Conservation (phyloP, 208 protist genomes). For the Novymonas esmeraldas region DNA sequence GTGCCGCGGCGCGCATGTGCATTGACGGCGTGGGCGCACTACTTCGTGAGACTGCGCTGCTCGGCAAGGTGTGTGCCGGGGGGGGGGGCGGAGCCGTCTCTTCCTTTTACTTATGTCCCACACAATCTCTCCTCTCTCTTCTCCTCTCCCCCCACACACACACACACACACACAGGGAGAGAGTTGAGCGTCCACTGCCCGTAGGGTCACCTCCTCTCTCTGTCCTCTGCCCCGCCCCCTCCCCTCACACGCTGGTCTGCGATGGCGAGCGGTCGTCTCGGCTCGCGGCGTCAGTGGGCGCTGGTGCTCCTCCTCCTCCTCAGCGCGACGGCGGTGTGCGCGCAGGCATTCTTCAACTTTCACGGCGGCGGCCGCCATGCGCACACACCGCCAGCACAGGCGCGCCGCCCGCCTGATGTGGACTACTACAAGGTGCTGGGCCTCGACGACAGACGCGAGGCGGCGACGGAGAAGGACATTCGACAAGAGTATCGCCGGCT, state of each 20-base stretch:
- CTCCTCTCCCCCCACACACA: background rate
- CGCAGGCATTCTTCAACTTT: conserved; percentile 19
- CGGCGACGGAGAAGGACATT: conserved; percentile 82
- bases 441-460: conserved; percentile 53
- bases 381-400: conserved; percentile 1
- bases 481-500: conserved; percentile 75
- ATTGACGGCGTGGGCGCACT: too few species aligned
- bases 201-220: background rate
- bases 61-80: background rate
- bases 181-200: background rate
- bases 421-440: conserved; percentile 84
- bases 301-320: conserved; percentile 18
- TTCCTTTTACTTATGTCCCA: background rate
- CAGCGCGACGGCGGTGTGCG: conserved; percentile 4
- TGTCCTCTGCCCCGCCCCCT: background rate
- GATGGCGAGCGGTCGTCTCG: too few species aligned
- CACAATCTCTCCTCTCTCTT: background rate
- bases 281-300: background rate
- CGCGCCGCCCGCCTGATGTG: conserved; percentile 34
- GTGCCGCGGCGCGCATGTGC: background rate
- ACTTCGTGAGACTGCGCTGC: background rate
- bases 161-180: background rate
- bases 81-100: background rate
- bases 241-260: background rate
- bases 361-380: background rate